These are phyloP conservation scores for Diplodia mutila DNA, from an alignment of 2,329 filamentous ascomycete genomes.

Conservation along the genomic window DNA sequence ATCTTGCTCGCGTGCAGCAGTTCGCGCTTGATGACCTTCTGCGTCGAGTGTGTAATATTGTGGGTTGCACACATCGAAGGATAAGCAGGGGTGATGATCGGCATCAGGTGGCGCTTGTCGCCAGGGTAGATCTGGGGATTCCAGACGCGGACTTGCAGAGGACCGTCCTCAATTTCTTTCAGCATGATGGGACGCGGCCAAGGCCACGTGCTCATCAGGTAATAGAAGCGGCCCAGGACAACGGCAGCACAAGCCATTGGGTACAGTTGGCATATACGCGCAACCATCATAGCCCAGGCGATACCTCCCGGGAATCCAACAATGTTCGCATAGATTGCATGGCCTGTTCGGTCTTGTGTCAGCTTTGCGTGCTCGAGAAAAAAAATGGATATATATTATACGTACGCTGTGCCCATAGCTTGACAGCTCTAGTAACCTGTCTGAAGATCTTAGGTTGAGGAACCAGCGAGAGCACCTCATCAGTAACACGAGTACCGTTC, in stretches of 20 bases:
- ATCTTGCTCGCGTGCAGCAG: slow-evolving; percentile 77
- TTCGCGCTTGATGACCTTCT: slow-evolving; percentile 81
- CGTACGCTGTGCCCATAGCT: slow-evolving; percentile 85
- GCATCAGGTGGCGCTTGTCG: slow-evolving; percentile 90
- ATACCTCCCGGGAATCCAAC: slow-evolving; percentile 96
- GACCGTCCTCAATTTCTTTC: slow-evolving; percentile 82
- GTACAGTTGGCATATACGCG: slow-evolving; percentile 93
- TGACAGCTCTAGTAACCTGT: slow-evolving; percentile 86
- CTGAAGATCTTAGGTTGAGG: slow-evolving; percentile 90
- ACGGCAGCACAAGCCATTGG: slow-evolving; percentile 88
- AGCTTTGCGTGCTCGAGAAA: slow-evolving; percentile 30
- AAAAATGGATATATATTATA: background rate
- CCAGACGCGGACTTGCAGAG: slow-evolving; percentile 85
- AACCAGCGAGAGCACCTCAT: slow-evolving; percentile 86
- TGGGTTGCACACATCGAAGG: slow-evolving; percentile 98
- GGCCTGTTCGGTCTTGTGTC: slow-evolving; percentile 23
- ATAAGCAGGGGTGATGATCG: slow-evolving; percentile 96
- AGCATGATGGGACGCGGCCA: slow-evolving; percentile 95
- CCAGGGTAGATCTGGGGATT: slow-evolving; percentile 85
- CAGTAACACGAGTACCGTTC: slow-evolving; percentile 92
- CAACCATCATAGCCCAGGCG: slow-evolving; percentile 97
- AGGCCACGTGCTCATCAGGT: slow-evolving; percentile 85
- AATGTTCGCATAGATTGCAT: slow-evolving; percentile 90
- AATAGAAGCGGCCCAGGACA: slow-evolving; percentile 92
- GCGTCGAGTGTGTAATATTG: slow-evolving; percentile 87